Conservation (phyloP, 2,329 filamentous ascomycete genomes). For the Rugonectria rugulosa region DNA sequence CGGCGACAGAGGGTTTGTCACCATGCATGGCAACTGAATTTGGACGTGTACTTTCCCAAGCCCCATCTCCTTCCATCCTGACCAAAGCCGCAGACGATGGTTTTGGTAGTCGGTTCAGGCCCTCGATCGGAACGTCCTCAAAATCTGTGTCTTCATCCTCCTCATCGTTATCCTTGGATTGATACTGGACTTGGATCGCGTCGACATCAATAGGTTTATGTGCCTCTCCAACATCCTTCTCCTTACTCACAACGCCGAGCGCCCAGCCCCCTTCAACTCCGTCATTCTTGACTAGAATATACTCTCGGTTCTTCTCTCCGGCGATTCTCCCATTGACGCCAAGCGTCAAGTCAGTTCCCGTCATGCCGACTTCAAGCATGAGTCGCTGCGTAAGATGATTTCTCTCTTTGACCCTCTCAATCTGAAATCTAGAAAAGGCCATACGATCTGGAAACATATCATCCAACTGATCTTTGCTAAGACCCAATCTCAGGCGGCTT, state of each 20-base stretch:
- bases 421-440: conserved; percentile 96
- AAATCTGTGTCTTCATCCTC: conserved; percentile 82
- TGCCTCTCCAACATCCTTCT: conserved; percentile 78
- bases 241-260: conserved; percentile 87
- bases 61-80: conserved; percentile 37
- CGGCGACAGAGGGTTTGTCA: conserved; percentile 26
- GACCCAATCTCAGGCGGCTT: conserved; percentile 90
- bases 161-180: conserved; percentile 65
- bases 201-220: conserved; percentile 96
- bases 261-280: conserved; percentile 96
- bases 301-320: conserved; percentile 89
- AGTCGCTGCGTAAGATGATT: conserved; percentile 94
- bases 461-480: conserved; percentile 95
- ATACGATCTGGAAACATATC: conserved; percentile 97
- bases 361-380: conserved; percentile 95
- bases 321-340: conserved; percentile 73
- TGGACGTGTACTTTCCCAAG: conserved; percentile 37
- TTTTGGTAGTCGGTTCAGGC: conserved; percentile 83
- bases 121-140: conserved; percentile 92
- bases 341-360: conserved; percentile 75
- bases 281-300: conserved; percentile 95
- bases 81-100: conserved; percentile 29
- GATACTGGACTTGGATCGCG: conserved; percentile 63
- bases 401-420: conserved; percentile 89
- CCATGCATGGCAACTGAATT: conserved; percentile 37